phyloP scores from a whole-genome alignment of 768 basidiomycete species.

The Collybia nuda region DNA sequence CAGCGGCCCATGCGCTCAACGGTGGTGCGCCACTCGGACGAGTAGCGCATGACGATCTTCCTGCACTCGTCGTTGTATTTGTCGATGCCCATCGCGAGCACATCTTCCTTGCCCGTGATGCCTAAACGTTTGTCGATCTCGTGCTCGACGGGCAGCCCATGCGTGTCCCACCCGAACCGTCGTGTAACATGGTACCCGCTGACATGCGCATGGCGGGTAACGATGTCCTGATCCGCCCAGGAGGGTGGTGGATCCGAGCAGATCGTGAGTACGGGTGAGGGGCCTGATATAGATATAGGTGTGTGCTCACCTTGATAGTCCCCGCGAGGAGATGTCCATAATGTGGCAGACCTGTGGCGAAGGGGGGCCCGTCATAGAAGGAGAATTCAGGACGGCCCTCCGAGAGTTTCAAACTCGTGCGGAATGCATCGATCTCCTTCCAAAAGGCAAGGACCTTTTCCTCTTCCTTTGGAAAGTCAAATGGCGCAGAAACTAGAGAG shows the following conservation, averaged over 20 bases:
- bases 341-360: conserved; percentile 95
- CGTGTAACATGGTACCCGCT: conserved; percentile 91
- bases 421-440: conserved; percentile 97
- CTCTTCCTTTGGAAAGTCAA: conserved; percentile 87
- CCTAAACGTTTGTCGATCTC: conserved; percentile 97
- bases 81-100: conserved; percentile 93
- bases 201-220: conserved; percentile 93
- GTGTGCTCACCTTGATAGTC: conserved; percentile 73
- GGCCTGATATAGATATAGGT: not conserved
- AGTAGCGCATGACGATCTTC: conserved; percentile 95
- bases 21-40: conserved; percentile 89
- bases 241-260: not conserved
- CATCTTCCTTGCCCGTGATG: conserved; percentile 92
- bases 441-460: conserved; percentile 89
- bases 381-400: conserved; percentile 89
- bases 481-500: conserved; percentile 63
- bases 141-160: conserved; percentile 98
- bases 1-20: conserved; percentile 99
- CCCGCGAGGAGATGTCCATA: conserved; percentile 94
- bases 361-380: conserved; percentile 98
- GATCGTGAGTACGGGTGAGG: not conserved
- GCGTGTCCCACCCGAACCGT: conserved; percentile 98
- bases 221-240: conserved; percentile 77
- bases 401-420: conserved; percentile 88
- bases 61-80: conserved; percentile 98